Evolutionary conservation across 805 yeast genomes (phyloP).

Genomic region (Yarrowia deformans): DNA sequence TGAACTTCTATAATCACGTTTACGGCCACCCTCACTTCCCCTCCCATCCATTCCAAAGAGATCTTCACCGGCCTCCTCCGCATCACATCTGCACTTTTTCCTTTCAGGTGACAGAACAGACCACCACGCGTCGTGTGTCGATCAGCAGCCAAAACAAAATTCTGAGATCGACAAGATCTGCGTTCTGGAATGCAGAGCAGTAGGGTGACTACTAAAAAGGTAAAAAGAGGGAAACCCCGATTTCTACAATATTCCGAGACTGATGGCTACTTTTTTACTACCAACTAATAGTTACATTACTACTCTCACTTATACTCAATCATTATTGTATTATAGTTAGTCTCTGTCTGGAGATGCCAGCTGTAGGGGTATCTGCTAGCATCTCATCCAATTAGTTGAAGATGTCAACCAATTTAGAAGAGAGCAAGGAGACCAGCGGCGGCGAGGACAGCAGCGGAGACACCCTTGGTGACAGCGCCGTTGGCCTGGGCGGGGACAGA

Average conservation of each 20-base stretch:
- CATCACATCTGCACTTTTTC: neutral
- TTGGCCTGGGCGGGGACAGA: slow-evolving; percentile 35
- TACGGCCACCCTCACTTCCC: neutral
- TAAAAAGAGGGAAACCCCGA: too few species aligned
- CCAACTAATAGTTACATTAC: too few species aligned
- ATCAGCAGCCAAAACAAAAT: slow-evolving; percentile 21
- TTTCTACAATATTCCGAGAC: too few species aligned
- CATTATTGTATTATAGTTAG: slow-evolving; percentile 27
- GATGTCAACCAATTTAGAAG: slow-evolving; percentile 8
- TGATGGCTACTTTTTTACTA: neutral
- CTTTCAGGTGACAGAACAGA: slow-evolving; percentile 11
- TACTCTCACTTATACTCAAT: too few species aligned
- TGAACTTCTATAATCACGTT: too few species aligned
- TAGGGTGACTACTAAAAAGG: too few species aligned
- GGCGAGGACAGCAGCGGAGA: slow-evolving; percentile 34
- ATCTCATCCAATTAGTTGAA: neutral
- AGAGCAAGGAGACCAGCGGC: slow-evolving; percentile 36
- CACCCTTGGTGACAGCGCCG: slow-evolving; percentile 33
- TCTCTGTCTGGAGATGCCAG: slow-evolving; percentile 15
- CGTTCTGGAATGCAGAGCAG: slow-evolving; percentile 24
- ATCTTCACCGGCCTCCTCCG: neutral
- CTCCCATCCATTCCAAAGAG: slow-evolving; percentile 12
- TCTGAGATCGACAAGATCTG: slow-evolving; percentile 1
- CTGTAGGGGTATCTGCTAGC: slow-evolving; percentile 25
- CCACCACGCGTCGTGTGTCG: neutral